A percentile compares a stretch with the other conserved stretches of the same genome.
Evolutionary conservation across 1,139 yeast species (phyloP).

Genomic region (Pneumocystis jirovecii): DNA sequence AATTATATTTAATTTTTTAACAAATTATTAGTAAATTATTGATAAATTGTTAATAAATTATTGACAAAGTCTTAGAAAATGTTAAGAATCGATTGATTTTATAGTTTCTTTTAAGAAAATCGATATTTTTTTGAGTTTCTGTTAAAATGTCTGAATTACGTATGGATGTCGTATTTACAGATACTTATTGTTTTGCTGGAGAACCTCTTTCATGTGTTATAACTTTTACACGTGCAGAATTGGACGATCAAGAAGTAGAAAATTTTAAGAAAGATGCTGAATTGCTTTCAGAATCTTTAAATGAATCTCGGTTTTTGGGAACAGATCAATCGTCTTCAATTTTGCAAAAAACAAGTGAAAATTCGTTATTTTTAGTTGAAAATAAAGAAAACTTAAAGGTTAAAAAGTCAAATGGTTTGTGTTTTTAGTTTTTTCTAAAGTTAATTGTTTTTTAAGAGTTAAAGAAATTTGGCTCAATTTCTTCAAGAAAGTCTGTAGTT

Average conservation of each 20-base stretch:
- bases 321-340: neutral
- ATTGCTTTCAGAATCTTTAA: no score
- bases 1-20: no score
- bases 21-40: no score
- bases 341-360: neutral
- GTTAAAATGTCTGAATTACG: slow-evolving; percentile 13
- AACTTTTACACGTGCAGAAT: neutral
- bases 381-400: neutral
- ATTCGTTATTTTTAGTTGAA: neutral
- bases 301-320: neutral
- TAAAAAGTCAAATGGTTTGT: neutral
- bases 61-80: no score
- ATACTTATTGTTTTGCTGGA: slow-evolving; percentile 5
- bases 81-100: no score
- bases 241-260: neutral
- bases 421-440: neutral
- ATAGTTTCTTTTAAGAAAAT: neutral
- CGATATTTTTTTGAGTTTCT: neutral
- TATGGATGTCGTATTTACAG: slow-evolving; percentile 10
- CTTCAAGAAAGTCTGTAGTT: neutral
- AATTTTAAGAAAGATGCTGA: neutral
- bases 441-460: neutral
- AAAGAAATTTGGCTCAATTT: neutral
- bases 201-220: slow-evolving; percentile 26
- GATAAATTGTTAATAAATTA: no score